These are phyloP conservation scores for Talaromyces albobiverticillius DNA, from an alignment of 2,329 filamentous ascomycete genomes.

Conservation along the genomic window DNA sequence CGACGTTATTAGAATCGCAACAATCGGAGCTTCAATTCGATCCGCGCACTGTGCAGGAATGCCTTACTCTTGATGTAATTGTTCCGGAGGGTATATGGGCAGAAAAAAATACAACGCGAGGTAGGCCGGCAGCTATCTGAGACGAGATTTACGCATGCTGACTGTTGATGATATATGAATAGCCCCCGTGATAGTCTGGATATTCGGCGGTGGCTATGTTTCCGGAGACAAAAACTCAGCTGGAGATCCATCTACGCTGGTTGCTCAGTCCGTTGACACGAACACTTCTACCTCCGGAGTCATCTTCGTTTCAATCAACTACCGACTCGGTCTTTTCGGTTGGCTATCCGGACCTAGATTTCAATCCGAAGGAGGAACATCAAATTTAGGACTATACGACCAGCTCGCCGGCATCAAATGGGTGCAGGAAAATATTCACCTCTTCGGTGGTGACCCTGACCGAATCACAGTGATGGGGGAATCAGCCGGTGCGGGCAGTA, in stretches of 20 bases:
- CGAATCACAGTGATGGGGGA: constrained; percentile 52
- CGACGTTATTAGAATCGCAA: too few relatives aligned
- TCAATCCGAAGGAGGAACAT: constrained; percentile 29
- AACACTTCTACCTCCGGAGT: constrained; percentile 33
- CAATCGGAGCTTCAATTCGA: background rate
- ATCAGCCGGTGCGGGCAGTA: constrained; percentile 44
- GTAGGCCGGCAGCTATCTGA: too few relatives aligned
- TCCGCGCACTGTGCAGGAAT: background rate
- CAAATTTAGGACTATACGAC: constrained; percentile 52
- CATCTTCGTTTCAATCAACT: constrained; percentile 49
- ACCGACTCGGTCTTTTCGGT: constrained; percentile 25
- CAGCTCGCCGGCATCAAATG: constrained; percentile 57
- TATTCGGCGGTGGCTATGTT: too few relatives aligned
- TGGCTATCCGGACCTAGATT: constrained; percentile 8
- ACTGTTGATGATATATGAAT: too few relatives aligned
- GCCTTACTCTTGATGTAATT: constrained; percentile 19
- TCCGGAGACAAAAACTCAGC: too few relatives aligned
- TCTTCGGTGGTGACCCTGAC: constrained; percentile 54
- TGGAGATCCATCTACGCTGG: too few relatives aligned
- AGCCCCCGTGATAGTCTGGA: too few relatives aligned
- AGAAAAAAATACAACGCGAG: too few relatives aligned
- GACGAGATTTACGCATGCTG: too few relatives aligned
- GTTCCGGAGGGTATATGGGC: too few relatives aligned
- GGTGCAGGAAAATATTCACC: constrained; percentile 53
- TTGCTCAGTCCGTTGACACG: constrained; percentile 33